Evolutionary conservation across 176 grass and related monocot genomes (phyloP).

Genomic region (Avena eriantha): DNA sequence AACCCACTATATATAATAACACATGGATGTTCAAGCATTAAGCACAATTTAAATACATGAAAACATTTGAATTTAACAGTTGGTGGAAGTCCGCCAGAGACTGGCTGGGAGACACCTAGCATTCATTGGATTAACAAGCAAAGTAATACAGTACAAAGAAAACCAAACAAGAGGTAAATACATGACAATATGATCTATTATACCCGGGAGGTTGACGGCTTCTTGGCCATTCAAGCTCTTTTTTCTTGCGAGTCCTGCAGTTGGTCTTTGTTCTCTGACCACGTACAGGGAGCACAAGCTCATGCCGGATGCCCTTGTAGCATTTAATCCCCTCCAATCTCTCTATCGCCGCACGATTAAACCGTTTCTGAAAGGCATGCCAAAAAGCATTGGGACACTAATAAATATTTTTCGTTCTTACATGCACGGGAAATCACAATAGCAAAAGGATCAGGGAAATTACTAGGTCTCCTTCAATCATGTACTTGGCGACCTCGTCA

Average conservation of each 20-base stretch:
- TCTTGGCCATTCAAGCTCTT: background rate
- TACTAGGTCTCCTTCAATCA: conserved; percentile 96
- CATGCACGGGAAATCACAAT: background rate
- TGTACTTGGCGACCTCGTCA: conserved; percentile 87
- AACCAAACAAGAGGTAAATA: conserved; percentile 15
- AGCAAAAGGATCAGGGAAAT: background rate
- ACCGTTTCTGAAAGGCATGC: background rate
- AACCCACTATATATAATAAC: too few relatives aligned
- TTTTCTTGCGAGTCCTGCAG: background rate
- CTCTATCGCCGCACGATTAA: background rate
- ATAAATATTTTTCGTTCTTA: background rate
- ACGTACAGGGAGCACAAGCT: background rate
- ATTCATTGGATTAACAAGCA: background rate
- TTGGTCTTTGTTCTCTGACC: background rate
- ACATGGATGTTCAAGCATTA: background rate
- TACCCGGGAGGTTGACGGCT: background rate
- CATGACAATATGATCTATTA: conserved; percentile 19
- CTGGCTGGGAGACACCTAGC: background rate
- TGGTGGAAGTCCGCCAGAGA: background rate
- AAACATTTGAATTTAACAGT: background rate
- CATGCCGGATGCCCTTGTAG: background rate
- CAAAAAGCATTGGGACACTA: background rate
- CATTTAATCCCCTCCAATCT: background rate
- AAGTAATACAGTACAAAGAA: background rate
- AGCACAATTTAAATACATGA: background rate